These are phyloP conservation scores for Hymenoscyphus albidus DNA, from an alignment of 2,329 filamentous ascomycete species.

Conservation along the genomic window DNA sequence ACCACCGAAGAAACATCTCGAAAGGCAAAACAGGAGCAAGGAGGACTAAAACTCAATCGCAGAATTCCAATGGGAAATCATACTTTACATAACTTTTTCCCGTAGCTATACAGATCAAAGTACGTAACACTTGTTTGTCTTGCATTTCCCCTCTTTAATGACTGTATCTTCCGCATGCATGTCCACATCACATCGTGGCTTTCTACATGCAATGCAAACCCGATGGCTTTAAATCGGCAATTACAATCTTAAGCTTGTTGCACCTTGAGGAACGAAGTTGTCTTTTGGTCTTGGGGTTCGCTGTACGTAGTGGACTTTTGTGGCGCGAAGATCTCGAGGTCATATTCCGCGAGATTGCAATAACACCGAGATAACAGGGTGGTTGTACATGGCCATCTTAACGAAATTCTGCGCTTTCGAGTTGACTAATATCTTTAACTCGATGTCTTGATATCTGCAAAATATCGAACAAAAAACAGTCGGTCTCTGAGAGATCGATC, in stretches of 20 bases:
- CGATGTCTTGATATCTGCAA: too few relatives aligned
- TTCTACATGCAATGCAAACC: background rate
- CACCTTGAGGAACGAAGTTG: background rate
- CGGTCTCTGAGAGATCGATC: too few relatives aligned
- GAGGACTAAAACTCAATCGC: background rate
- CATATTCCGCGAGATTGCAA: background rate
- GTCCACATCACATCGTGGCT: background rate
- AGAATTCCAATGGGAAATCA: background rate
- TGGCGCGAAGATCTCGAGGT: background rate
- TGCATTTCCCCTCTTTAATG: background rate
- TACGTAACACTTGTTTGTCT: background rate
- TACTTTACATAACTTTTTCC: background rate
- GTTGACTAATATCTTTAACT: too few relatives aligned
- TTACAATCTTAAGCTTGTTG: background rate
- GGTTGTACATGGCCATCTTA: too few relatives aligned
- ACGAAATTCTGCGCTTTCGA: too few relatives aligned
- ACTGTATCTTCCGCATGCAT: background rate
- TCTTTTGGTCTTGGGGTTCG: background rate
- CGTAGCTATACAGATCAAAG: background rate
- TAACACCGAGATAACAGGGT: background rate
- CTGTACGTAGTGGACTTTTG: background rate
- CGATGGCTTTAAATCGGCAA: background rate
- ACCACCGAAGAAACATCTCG: background rate
- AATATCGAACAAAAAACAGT: too few relatives aligned
- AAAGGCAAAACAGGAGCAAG: background rate